phyloP scores from a whole-genome alignment of 1,284 basidiomycete genomes.

The Marasmius sp. region DNA sequence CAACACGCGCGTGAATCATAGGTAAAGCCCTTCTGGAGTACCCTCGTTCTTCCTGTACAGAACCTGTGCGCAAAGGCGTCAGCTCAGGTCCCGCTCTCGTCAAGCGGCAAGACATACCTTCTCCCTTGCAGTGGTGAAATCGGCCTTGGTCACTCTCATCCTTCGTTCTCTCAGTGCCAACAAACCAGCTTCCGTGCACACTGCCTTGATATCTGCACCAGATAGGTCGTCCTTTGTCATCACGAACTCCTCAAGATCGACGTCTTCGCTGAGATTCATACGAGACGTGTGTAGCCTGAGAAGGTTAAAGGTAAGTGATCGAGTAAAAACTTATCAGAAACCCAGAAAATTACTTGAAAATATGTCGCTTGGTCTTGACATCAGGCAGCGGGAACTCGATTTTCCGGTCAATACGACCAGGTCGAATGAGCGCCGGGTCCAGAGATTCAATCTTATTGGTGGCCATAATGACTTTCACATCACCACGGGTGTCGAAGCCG shows the following conservation, averaged over 20 bases:
- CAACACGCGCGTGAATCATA: no score
- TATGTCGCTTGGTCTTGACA: slow-evolving; percentile 96
- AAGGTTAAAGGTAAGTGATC: slow-evolving; percentile 7
- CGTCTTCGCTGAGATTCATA: slow-evolving; percentile 92
- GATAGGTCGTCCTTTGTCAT: slow-evolving; percentile 96
- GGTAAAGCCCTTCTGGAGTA: slow-evolving; percentile 81
- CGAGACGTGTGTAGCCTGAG: slow-evolving; percentile 88
- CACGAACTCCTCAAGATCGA: slow-evolving; percentile 95
- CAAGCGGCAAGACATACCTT: slow-evolving; percentile 54
- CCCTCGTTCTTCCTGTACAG: slow-evolving; percentile 94
- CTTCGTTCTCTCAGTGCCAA: slow-evolving; percentile 92
- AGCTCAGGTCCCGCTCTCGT: slow-evolving; percentile 11
- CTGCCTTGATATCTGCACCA: slow-evolving; percentile 98
- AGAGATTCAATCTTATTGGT: slow-evolving; percentile 94
- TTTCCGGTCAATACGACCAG: slow-evolving; percentile 98
- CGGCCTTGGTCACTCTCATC: slow-evolving; percentile 94
- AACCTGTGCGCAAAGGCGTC: slow-evolving; percentile 46
- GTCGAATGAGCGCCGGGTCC: slow-evolving; percentile 96
- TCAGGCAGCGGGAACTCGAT: slow-evolving; percentile 96
- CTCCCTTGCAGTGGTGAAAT: slow-evolving; percentile 86
- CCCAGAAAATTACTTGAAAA: slow-evolving; percentile 72
- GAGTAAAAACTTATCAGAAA: not conserved
- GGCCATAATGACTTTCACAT: slow-evolving; percentile 97
- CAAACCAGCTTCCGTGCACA: slow-evolving; percentile 95
- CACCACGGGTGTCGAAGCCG: slow-evolving; percentile 98